Evolutionary conservation across 441 rosid genomes (phyloP), one percentile per base, ranked within the genome.

Genomic region (Flueggea neowawraea): DNA sequence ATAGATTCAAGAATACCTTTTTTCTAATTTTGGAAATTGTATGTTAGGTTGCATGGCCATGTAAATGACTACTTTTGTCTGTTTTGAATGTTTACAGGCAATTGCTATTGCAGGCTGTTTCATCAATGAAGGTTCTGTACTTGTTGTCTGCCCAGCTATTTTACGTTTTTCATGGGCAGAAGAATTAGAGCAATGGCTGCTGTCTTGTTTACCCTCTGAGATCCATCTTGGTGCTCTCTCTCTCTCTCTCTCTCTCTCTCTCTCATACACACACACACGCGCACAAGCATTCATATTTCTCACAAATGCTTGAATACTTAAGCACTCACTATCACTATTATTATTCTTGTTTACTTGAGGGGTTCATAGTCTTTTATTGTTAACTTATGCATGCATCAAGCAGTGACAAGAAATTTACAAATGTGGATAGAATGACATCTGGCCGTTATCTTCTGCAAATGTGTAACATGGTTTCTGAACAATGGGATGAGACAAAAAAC

Each of bases 181-280:
- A 72, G 97, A 94, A 72, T 65, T 94, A 73, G 98, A 94, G 77
- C 90, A 87, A 61, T 94, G 98, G 98, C 79, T 94, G 72, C 91
- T 96, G 62, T 76, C 39, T 77, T 91, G 90, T 77, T 80, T 90
- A 74, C 98, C 98, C 67, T 79, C 92, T 51, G 97, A 90, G 69
- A 79, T 90, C 72, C 98, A 94, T 76, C 91, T 94, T 44, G 97
- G 98, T 90, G 85, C 70, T 61, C 50, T 51, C 65, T 55, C 53
- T n/a, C 36, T 53, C 57, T 39, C 57, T 22, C 28, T 22, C 28
- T 22, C 28, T 22, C 70, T 22, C 28, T 22, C 28, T 22, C 28
- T 22, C 28, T 54, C 67, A 43, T 1, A 47, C 50, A 9, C 14
- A 12, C 41, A 36, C 9, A 36, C 6, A 36, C 6, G 4, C 6